A percentile compares a stretch with the other conserved stretches of the same genome.
These are phyloP conservation scores for Lactarius pseudohatsudake DNA, from an alignment of 768 basidiomycete species.

Conservation along the genomic window DNA sequence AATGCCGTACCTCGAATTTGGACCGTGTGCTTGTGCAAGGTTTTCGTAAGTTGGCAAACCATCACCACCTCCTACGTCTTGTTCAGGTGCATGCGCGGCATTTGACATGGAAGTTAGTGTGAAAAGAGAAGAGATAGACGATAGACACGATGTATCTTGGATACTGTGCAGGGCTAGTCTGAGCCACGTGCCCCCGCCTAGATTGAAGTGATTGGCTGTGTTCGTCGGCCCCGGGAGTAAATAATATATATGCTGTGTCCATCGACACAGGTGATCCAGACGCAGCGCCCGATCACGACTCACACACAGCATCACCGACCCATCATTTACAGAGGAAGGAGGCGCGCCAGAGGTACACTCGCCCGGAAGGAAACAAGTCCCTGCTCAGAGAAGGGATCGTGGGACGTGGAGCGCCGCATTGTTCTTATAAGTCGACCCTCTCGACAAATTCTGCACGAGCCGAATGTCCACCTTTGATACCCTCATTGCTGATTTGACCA, in stretches of 20 bases:
- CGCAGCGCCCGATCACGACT: background rate
- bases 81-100: constrained; percentile 37
- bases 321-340: background rate
- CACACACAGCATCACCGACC: background rate
- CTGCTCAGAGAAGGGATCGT: background rate
- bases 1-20: constrained; percentile 69
- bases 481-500: constrained; percentile 81
- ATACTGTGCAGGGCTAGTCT: background rate
- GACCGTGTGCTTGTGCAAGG: constrained; percentile 71
- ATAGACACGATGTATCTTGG: background rate
- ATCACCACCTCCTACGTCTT: constrained; percentile 46
- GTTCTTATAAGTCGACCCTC: constrained; percentile 1
- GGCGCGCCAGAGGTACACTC: background rate
- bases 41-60: constrained; percentile 79
- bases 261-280: background rate
- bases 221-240: background rate
- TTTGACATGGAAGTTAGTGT: constrained; percentile 22
- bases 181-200: background rate
- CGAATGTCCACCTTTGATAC: constrained; percentile 75
- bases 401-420: background rate
- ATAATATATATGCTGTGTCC: background rate
- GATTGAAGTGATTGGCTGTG: background rate
- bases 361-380: background rate
- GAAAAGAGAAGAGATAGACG: background rate
- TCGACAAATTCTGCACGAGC: constrained; percentile 2